Conservation (phyloP, 257 asterid genomes). For the Oldenlandia corymbosa region DNA sequence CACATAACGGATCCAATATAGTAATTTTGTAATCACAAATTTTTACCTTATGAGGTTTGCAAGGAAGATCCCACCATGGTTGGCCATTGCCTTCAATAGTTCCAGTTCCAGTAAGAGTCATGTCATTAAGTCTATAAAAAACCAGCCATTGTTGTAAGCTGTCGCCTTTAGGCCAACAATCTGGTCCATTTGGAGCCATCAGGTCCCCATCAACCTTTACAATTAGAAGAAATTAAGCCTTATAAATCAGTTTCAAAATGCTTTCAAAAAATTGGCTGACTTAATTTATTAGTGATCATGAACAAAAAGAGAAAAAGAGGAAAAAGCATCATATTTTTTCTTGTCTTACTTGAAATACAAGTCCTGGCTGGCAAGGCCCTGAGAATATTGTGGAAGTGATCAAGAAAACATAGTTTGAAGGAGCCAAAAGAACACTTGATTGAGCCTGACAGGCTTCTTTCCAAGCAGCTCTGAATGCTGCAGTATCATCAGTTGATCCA, state of each 20-base stretch:
- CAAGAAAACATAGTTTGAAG: constrained; percentile 39
- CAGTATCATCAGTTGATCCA: constrained; percentile 71
- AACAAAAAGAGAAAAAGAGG: not conserved
- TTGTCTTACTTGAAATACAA: constrained; percentile 59
- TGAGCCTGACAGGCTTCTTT: constrained; percentile 78
- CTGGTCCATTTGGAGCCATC: constrained; percentile 93
- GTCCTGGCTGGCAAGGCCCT: constrained; percentile 86
- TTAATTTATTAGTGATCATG: not conserved
- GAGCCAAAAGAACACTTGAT: constrained; percentile 54
- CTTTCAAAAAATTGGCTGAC: not conserved
- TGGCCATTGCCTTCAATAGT: constrained; percentile 87
- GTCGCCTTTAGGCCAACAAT: constrained; percentile 80
- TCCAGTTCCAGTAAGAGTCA: constrained; percentile 73
- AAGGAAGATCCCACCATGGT: constrained; percentile 96
- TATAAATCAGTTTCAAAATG: too few relatives aligned
- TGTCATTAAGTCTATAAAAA: constrained; percentile 59
- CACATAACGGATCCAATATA: too few relatives aligned
- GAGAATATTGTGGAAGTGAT: constrained; percentile 84
- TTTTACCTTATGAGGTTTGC: constrained; percentile 91
- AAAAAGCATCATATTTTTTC: too few relatives aligned
- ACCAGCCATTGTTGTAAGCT: constrained; percentile 89
- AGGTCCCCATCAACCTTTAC: constrained; percentile 71
- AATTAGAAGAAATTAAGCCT: not conserved
- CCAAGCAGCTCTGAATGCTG: constrained; percentile 81
- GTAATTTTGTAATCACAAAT: too few relatives aligned